These are phyloP conservation scores for Ogataea sp. DNA, from an alignment of 805 yeast species.

Conservation along the genomic window DNA sequence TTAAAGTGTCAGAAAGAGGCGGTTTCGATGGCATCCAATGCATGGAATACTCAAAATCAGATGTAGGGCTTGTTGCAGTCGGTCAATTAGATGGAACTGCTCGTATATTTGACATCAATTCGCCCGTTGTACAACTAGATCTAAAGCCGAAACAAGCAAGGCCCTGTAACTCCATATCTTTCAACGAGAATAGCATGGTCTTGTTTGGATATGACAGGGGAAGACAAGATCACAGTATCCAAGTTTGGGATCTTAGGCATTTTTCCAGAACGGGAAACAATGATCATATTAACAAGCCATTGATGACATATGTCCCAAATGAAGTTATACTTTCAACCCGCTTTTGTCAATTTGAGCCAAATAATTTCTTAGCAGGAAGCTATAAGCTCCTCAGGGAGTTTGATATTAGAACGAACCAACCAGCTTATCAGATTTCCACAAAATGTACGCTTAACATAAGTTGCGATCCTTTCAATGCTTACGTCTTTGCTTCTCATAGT, in stretches of 20 bases:
- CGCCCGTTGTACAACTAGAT: slow-evolving; percentile 27
- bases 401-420: slow-evolving; percentile 59
- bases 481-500: slow-evolving; percentile 64
- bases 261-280: slow-evolving; percentile 39
- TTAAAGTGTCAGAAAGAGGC: slow-evolving; percentile 41
- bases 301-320: slow-evolving; percentile 53
- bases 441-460: slow-evolving; percentile 61
- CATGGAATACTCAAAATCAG: slow-evolving; percentile 47
- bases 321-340: slow-evolving; percentile 66
- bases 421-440: slow-evolving; percentile 68
- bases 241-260: slow-evolving; percentile 71
- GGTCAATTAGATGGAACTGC: slow-evolving; percentile 70
- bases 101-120: slow-evolving; percentile 50
- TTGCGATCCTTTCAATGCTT: slow-evolving; percentile 59
- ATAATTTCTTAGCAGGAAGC: slow-evolving; percentile 60
- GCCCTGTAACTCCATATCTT: slow-evolving; percentile 68
- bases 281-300: slow-evolving; percentile 45
- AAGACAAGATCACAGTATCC: slow-evolving; percentile 66
- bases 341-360: slow-evolving; percentile 53
- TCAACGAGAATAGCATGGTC: slow-evolving; percentile 54
- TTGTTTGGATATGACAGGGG: slow-evolving; percentile 78
- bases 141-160: slow-evolving; percentile 59
- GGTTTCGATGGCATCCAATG: slow-evolving; percentile 68
- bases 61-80: slow-evolving; percentile 56
- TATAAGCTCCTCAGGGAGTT: slow-evolving; percentile 71